These are phyloP conservation scores for Candida yuanshanica DNA, from an alignment of 805 yeast species.

Conservation along the genomic window DNA sequence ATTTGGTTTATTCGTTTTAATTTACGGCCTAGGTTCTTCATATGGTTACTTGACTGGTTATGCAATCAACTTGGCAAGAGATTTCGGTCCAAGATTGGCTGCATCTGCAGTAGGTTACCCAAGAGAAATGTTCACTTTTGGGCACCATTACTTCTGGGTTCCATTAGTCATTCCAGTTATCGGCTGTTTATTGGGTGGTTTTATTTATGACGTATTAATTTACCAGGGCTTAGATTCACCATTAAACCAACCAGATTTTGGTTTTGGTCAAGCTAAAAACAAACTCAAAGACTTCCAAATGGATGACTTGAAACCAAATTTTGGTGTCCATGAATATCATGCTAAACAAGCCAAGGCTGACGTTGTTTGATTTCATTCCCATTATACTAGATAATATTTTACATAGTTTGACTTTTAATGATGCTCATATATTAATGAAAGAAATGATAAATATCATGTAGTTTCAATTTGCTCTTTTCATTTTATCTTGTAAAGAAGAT, in stretches of 20 bases:
- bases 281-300: conserved; percentile 17
- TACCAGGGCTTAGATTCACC: conserved; percentile 50
- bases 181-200: conserved; percentile 44
- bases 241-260: conserved; percentile 37
- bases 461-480: not conserved
- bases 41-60: conserved; percentile 50
- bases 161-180: conserved; percentile 45
- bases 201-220: conserved; percentile 44
- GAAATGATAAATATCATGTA: not conserved
- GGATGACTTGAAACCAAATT: conserved; percentile 20
- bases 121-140: conserved; percentile 31
- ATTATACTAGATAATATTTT: no score
- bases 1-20: conserved; percentile 38
- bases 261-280: conserved; percentile 15
- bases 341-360: not conserved
- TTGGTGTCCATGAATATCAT: conserved; percentile 9
- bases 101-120: conserved; percentile 43
- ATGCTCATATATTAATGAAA: not conserved
- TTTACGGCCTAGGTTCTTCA: conserved; percentile 41
- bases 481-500: conserved; percentile 42
- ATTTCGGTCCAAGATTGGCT: conserved; percentile 48
- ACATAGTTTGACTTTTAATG: not conserved
- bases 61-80: conserved; percentile 51
- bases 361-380: no score
- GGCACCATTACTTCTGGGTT: conserved; percentile 46